These are phyloP conservation scores for Auricularia auricula-judae DNA, from an alignment of 768 basidiomycete genomes.

Conservation along the genomic window DNA sequence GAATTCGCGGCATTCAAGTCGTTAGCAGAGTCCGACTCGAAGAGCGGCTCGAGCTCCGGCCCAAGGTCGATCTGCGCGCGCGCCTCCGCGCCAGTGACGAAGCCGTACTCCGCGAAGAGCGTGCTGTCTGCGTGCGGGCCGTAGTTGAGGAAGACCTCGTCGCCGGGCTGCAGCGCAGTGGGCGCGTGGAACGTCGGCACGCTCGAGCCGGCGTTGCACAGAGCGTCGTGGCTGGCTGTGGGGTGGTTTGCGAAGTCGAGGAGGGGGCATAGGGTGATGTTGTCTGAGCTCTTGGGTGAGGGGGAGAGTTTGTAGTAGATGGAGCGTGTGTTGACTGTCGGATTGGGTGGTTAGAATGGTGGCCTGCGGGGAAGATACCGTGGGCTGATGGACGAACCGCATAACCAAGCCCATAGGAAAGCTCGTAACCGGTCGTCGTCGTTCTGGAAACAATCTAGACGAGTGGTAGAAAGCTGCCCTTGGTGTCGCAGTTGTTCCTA, in stretches of 20 bases:
- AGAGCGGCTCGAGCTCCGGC: constrained; percentile 2
- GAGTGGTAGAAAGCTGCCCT: no score
- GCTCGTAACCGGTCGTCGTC: constrained; percentile 18
- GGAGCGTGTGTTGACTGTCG: constrained; percentile 82
- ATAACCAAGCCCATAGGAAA: constrained; percentile 88
- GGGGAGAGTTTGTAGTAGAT: constrained; percentile 56
- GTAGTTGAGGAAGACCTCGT: constrained; percentile 71
- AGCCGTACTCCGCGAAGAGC: constrained; percentile 86
- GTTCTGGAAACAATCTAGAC: no score
- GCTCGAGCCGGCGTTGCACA: constrained; percentile 2
- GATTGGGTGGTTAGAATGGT: constrained; percentile 2
- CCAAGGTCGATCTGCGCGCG: constrained; percentile 8
- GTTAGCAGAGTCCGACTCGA: constrained; percentile 8
- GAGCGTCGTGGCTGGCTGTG: not conserved
- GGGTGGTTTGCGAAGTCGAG: constrained; percentile 85
- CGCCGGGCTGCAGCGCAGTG: constrained; percentile 25
- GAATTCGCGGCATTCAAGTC: no score
- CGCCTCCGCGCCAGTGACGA: constrained; percentile 31
- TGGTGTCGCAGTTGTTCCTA: no score
- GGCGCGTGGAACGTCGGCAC: constrained; percentile 25
- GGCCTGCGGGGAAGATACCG: not conserved
- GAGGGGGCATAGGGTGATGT: constrained; percentile 79
- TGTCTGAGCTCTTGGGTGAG: constrained; percentile 47
- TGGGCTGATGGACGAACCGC: constrained; percentile 37
- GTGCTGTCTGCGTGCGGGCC: constrained; percentile 68